Evolutionary conservation across 345 rosid species (phyloP), one percentile per base, ranked within the genome.

Genomic region (Aquilaria yunnanensis): DNA sequence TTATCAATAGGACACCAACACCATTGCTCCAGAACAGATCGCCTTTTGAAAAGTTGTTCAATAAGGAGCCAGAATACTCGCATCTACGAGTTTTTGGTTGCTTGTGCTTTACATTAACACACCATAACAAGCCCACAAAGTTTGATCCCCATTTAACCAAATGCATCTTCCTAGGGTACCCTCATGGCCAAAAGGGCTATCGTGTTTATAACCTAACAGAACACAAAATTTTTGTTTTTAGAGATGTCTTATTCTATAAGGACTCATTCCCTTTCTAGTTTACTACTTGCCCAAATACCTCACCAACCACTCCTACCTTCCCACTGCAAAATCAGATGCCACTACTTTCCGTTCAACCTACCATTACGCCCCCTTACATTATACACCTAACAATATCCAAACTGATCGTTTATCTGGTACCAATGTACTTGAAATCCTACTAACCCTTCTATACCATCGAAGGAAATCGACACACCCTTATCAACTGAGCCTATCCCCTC

Each of bases 1-100:
- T 57, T 0, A 66, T 57, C 2, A 57, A 66, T 23, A 32, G 62
- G 14, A 14, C 16, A 5, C 62, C 69, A 1, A 14, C 69, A 1
- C 56, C 61, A 1, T 3, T 57, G 2, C 13, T 33, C 0, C 0
- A 5, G 1, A 49, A 48, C 16, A 57, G 10, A 33, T 13, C 56
- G 0, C 57, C 63, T 3, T 49, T 10, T 50, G 63, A 66, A 23
- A 11, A 47, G 14, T 11, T 66, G 3, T 51, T 32, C 12, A n/a
- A 33, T 3, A 9, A 6, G 1, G 2, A 4, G 6, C 69, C 56
- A 7, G 31, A 3, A 3, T 66, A 48, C 7, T 6, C 34, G 4
- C 47, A 33, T 14, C 13, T 66, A 1, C 6, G 46, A 3, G 50
- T 29, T 5, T 66, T 66, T 34, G 57, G 56, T 1, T 66, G 62